Evolutionary conservation across 352 stramenopile genomes (phyloP), one percentile per base, ranked within the genome.

Genomic region (Aphanomyces invadans): DNA sequence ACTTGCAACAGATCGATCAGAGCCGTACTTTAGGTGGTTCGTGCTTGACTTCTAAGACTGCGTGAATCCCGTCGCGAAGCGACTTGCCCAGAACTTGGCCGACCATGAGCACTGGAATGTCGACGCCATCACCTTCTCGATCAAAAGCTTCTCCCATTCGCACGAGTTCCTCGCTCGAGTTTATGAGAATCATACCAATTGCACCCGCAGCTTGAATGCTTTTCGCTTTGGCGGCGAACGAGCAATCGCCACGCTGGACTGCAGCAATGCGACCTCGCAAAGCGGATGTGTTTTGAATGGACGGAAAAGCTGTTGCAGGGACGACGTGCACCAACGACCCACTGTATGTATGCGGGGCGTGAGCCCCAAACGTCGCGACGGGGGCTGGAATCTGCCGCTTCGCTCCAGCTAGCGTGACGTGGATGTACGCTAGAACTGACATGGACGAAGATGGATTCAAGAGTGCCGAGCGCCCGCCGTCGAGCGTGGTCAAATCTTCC

Each of bases 171-270:
- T 67, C 60, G 49, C 49, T 67, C 26, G 60, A 67, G 49, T 67
- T 67, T 45, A 46, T 62, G 31, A 69, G 67, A 7, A 83, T 71
- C 76, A 83, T 79, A 10, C 74, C 82, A 21, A 87, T 63, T 0
- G 82, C 82, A 9, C 82, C 82, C 15, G 80, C 73, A 23, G 68
- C 69, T 65, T 87, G 79, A 33, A 90, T 59, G 49, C 80, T 72
- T 12, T 73, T 72, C 15, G 82, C 79, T 71, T 90, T 90, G 44
- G 79, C 73, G 5, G 73, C 72, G 21, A 90, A 89, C 36, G 79
- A 87, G 71, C 80, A 90, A 25, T 81, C 80, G 19, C 80, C 82
- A 4, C 80, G 82, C 28, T 87, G 78, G 21, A 89, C 82, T 21
- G 89, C 62, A 33, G 78, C 82, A 25, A 90, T 78, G 21, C 76